These are phyloP conservation scores for Drechmeria coniospora DNA, from an alignment of 2,329 filamentous ascomycete genomes.

Conservation along the genomic window DNA sequence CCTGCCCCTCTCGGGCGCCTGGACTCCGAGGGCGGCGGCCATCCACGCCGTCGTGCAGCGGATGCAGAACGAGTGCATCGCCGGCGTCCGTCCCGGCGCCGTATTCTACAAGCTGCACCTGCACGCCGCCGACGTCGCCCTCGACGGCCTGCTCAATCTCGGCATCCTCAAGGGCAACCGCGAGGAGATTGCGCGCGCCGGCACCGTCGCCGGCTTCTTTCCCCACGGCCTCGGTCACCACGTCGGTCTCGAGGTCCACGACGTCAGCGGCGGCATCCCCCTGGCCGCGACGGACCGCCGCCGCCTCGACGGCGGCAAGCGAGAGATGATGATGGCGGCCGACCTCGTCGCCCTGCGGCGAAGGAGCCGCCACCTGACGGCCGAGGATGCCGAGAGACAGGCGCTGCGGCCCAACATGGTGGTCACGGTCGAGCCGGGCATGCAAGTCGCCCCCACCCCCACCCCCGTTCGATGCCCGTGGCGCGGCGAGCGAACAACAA, in stretches of 20 bases:
- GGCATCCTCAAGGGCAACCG: constrained; percentile 55
- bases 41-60: constrained; percentile 65
- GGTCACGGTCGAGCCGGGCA: constrained; percentile 66
- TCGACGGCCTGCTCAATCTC: constrained; percentile 43
- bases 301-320: constrained; percentile 21
- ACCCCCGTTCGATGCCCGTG: too few relatives aligned
- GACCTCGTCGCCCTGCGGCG: constrained; percentile 17
- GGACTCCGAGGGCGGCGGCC: constrained; percentile 50
- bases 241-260: constrained; percentile 50
- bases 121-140: constrained; percentile 32
- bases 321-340: constrained; percentile 23
- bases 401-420: constrained; percentile 47
- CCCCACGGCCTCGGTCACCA: constrained; percentile 52
- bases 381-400: constrained; percentile 21
- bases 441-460: constrained; percentile 24
- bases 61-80: constrained; percentile 68
- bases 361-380: too few relatives aligned
- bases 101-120: constrained; percentile 22
- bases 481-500: too few relatives aligned
- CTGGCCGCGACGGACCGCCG: constrained; percentile 15
- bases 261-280: constrained; percentile 30
- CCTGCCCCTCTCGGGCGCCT: constrained; percentile 58
- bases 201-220: constrained; percentile 47
- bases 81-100: constrained; percentile 9
- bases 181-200: constrained; percentile 35